Evolutionary conservation across 2,329 filamentous ascomycete genomes (phyloP).

Genomic region (Decorospora gaudefroyi): DNA sequence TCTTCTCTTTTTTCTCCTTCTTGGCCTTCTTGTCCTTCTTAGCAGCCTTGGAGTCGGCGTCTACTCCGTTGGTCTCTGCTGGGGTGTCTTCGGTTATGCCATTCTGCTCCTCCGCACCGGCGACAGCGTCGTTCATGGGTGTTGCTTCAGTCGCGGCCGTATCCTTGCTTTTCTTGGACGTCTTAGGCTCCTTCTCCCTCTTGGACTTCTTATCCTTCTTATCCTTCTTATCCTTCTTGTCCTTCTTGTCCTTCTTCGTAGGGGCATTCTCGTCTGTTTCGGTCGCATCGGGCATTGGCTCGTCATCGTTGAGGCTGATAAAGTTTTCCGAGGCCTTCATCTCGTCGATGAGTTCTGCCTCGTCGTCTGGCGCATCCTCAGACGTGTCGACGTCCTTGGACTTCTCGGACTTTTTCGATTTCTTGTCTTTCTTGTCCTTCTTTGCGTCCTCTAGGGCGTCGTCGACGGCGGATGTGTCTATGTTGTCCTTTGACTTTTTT

Average conservation of each 20-base stretch:
- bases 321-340: slow-evolving; percentile 24
- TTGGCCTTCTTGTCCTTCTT: slow-evolving; percentile 34
- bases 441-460: slow-evolving; percentile 17
- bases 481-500: slow-evolving; percentile 26
- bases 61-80: slow-evolving; percentile 17
- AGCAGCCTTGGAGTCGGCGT: slow-evolving; percentile 23
- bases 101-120: slow-evolving; percentile 14
- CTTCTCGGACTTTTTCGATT: slow-evolving; percentile 33
- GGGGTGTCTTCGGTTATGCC: slow-evolving; percentile 15
- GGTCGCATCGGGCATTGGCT: slow-evolving; percentile 27
- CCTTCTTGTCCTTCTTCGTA: slow-evolving; percentile 29
- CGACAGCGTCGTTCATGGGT: slow-evolving; percentile 11
- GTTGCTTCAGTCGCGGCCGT: slow-evolving; percentile 12
- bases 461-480: slow-evolving; percentile 7
- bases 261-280: slow-evolving; percentile 18
- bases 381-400: slow-evolving; percentile 18
- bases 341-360: slow-evolving; percentile 19
- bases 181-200: slow-evolving; percentile 33
- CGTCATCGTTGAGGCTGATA: slow-evolving; percentile 22
- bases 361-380: slow-evolving; percentile 13
- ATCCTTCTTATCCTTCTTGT: slow-evolving; percentile 17
- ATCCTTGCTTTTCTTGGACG: slow-evolving; percentile 23
- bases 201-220: slow-evolving; percentile 32
- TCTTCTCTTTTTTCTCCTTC: slow-evolving; percentile 37
- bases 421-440: slow-evolving; percentile 25